A percentile compares a stretch with the other conserved stretches of the same genome.
Conservation (phyloP, 108 stramenopile genomes). For the Aurantiochytrium sp. region DNA sequence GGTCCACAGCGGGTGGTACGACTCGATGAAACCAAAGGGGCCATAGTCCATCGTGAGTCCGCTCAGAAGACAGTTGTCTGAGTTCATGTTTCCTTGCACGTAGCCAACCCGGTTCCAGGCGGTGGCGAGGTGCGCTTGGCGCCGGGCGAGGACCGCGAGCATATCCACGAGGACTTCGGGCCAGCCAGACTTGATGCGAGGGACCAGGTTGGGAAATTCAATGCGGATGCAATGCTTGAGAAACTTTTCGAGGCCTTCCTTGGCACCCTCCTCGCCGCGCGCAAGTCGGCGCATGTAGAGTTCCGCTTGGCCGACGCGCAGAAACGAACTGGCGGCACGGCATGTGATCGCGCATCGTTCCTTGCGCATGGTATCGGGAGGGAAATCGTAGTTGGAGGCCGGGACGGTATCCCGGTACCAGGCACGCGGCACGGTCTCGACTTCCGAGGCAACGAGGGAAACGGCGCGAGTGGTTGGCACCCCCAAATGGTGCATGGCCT, state of each 20-base stretch:
- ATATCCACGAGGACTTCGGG: background rate
- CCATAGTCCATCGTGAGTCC: slow-evolving; percentile 89
- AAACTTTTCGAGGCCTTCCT: background rate
- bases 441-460: slow-evolving; percentile 54
- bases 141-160: background rate
- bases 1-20: slow-evolving; percentile 50
- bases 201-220: background rate
- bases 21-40: slow-evolving; percentile 85
- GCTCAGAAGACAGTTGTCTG: slow-evolving; percentile 74
- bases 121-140: slow-evolving; percentile 46
- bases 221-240: background rate
- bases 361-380: slow-evolving; percentile 66
- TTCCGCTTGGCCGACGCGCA: slow-evolving; percentile 77
- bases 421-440: slow-evolving; percentile 60
- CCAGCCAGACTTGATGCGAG: background rate
- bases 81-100: slow-evolving; percentile 89
- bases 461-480: slow-evolving; percentile 80
- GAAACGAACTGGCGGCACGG: slow-evolving; percentile 63
- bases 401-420: slow-evolving; percentile 50
- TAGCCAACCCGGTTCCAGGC: slow-evolving; percentile 84
- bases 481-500: slow-evolving; percentile 86
- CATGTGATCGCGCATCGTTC: slow-evolving; percentile 78
- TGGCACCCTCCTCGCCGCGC: background rate
- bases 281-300: slow-evolving; percentile 55
- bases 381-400: slow-evolving; percentile 4